phyloP scores from a whole-genome alignment of 495 filamentous ascomycete genomes.

The Penicillium samsonianum region DNA sequence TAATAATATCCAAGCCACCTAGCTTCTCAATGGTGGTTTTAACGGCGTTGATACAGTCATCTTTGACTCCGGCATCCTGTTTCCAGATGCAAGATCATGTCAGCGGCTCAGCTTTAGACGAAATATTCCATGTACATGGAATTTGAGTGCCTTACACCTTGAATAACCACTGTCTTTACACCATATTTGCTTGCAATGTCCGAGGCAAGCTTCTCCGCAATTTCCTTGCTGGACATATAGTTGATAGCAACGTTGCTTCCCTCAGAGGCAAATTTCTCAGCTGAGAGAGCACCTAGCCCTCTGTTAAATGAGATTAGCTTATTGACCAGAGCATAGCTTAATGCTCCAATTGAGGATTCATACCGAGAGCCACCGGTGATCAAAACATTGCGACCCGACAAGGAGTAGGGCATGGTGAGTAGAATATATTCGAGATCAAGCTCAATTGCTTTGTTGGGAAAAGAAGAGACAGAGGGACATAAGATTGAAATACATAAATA shows the following conservation, averaged over 20 bases:
- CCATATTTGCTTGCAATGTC: slow-evolving; percentile 53
- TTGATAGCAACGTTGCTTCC: slow-evolving; percentile 72
- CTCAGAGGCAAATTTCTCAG: slow-evolving; percentile 64
- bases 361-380: slow-evolving; percentile 71
- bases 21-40: slow-evolving; percentile 56
- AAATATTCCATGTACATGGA: neutral
- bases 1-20: slow-evolving; percentile 68
- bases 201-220: slow-evolving; percentile 56
- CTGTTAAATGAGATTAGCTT: slow-evolving; percentile 32
- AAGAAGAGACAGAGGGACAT: neutral
- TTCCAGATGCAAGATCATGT: neutral
- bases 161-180: slow-evolving; percentile 57
- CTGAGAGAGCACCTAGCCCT: slow-evolving; percentile 65
- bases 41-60: slow-evolving; percentile 56
- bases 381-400: slow-evolving; percentile 64
- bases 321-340: neutral
- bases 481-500: neutral
- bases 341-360: slow-evolving; percentile 8
- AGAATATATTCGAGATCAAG: neutral
- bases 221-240: slow-evolving; percentile 56
- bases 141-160: slow-evolving; percentile 49
- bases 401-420: slow-evolving; percentile 58
- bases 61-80: slow-evolving; percentile 60
- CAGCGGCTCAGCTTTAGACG: neutral
- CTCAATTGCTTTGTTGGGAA: neutral